phyloP scores from a whole-genome alignment of 768 basidiomycete genomes.

The Paxillus ammoniavirescens region DNA sequence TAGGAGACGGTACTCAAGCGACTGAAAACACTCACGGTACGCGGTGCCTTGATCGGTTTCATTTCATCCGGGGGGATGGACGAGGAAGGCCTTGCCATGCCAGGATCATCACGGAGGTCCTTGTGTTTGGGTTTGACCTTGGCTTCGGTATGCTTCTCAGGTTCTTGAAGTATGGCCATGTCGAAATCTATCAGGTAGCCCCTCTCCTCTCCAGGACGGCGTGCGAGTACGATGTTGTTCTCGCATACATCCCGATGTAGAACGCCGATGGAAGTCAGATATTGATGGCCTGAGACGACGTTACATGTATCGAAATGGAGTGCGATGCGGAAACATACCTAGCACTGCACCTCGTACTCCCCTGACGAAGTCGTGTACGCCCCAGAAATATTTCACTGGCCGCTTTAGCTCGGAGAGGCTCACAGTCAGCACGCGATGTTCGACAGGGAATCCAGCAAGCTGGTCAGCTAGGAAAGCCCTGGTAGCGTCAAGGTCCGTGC shows the following conservation, averaged over 20 bases:
- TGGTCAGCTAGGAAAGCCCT: slow-evolving; percentile 3
- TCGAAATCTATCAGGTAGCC: slow-evolving; percentile 36
- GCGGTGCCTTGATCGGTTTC: background rate
- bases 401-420: background rate
- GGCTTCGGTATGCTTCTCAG: no score
- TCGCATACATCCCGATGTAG: slow-evolving; percentile 34
- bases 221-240: slow-evolving; percentile 33
- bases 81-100: background rate
- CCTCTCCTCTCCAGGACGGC: slow-evolving; percentile 2
- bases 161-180: no score
- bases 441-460: background rate
- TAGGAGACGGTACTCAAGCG: background rate
- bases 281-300: slow-evolving; percentile 13
- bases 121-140: no score
- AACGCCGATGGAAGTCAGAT: slow-evolving; percentile 17
- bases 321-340: slow-evolving; percentile 1
- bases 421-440: slow-evolving; percentile 4
- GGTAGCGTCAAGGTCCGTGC: slow-evolving; percentile 2
- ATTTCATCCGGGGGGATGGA: no score
- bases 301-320: background rate
- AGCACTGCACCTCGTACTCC: no score
- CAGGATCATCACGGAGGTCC: no score
- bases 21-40: background rate
- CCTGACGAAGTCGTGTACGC: no score
- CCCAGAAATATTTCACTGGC: no score